Conservation (phyloP, 148 eudicot species). For the Vaccinium macrocarpon region DNA sequence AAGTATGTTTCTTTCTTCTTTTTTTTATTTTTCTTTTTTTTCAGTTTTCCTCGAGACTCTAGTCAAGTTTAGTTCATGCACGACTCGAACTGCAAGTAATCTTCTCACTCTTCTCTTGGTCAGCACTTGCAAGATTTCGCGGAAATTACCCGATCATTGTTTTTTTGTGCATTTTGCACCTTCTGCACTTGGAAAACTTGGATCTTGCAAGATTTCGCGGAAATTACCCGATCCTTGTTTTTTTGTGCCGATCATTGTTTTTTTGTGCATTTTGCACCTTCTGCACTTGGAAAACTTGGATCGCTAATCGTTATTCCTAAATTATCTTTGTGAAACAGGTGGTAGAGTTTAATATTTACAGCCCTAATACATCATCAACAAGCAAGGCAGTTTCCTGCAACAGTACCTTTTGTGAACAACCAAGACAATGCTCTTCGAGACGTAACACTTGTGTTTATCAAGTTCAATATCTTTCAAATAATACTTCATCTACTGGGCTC, state of each 20-base stretch:
- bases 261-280: not conserved
- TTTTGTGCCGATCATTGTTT: not conserved
- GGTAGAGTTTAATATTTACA: conserved; percentile 57
- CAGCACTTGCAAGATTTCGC: not conserved
- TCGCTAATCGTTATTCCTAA: not conserved
- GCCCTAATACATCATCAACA: conserved; percentile 62
- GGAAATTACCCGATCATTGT: not conserved
- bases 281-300: not conserved
- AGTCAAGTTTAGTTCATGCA: not conserved
- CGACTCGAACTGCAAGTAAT: not conserved
- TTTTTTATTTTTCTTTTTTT: not conserved
- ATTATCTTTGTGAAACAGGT: conserved; percentile 23
- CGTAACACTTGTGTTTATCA: conserved; percentile 52
- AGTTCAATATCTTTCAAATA: conserved; percentile 49
- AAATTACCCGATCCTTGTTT: not conserved
- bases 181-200: not conserved
- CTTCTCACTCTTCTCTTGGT: not conserved
- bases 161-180: not conserved
- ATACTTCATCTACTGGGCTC: conserved; percentile 73
- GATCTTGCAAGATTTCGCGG: not conserved
- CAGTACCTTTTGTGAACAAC: conserved; percentile 43
- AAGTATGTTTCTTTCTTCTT: conserved; percentile 33
- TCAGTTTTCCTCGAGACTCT: not conserved
- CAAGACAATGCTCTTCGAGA: conserved; percentile 37
- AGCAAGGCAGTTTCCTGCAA: conserved; percentile 55